phyloP scores from a whole-genome alignment of 768 basidiomycete species.

The Rhizopogon roseolus region DNA sequence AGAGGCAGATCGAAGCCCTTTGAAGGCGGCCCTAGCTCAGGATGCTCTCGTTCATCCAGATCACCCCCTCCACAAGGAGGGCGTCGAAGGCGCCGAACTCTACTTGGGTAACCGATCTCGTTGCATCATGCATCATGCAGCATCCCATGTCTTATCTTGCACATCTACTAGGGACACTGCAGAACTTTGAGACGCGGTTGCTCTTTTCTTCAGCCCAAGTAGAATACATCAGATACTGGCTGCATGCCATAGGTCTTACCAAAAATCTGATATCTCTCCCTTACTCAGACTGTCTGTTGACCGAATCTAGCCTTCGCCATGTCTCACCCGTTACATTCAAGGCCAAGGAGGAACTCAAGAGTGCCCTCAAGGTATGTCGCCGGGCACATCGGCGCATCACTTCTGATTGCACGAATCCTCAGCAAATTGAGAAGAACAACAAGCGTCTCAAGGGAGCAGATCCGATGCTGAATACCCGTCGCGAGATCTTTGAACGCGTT shows the following conservation, averaged over 20 bases:
- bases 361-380: constrained; percentile 50
- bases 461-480: constrained; percentile 47
- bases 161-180: constrained; percentile 55
- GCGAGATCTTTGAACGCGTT: constrained; percentile 63
- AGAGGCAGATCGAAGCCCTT: constrained; percentile 50
- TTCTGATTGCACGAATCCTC: not conserved
- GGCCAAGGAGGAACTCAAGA: constrained; percentile 50
- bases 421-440: constrained; percentile 80
- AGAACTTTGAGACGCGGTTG: constrained; percentile 71
- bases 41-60: constrained; percentile 65
- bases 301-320: constrained; percentile 48
- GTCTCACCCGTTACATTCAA: constrained; percentile 55
- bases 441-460: constrained; percentile 67
- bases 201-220: constrained; percentile 81
- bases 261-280: constrained; percentile 64
- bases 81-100: constrained; percentile 63
- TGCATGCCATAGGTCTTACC: constrained; percentile 69
- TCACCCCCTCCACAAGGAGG: constrained; percentile 65
- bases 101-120: constrained; percentile 49
- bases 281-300: constrained; percentile 72
- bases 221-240: constrained; percentile 82
- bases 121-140: not conserved
- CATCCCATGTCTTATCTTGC: not conserved
- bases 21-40: constrained; percentile 73
- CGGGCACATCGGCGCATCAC: not conserved